Conservation (phyloP, 352 stramenopile genomes). For the Phytophthora boehmeriae region DNA sequence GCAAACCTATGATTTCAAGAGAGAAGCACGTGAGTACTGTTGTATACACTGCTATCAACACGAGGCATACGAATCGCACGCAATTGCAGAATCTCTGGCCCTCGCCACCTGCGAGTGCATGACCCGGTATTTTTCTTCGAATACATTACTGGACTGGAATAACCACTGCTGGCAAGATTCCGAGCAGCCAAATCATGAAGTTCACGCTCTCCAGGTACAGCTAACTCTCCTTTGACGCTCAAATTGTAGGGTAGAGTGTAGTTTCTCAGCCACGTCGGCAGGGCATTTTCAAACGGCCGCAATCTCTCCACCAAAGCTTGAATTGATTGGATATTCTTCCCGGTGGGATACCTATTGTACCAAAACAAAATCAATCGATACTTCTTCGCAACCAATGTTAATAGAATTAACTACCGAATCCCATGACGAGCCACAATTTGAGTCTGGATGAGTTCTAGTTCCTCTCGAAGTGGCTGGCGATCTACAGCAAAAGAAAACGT, state of each 20-base stretch:
- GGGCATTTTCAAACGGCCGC: slow-evolving; percentile 31
- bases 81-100: slow-evolving; percentile 60
- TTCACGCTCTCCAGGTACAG: slow-evolving; percentile 39
- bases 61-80: slow-evolving; percentile 33
- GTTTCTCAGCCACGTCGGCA: slow-evolving; percentile 64
- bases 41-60: background rate
- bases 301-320: slow-evolving; percentile 47
- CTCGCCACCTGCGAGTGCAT: slow-evolving; percentile 59
- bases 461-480: slow-evolving; percentile 9
- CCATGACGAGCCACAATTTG: slow-evolving; percentile 70
- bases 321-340: slow-evolving; percentile 56
- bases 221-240: slow-evolving; percentile 51
- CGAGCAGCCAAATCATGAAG: slow-evolving; percentile 42
- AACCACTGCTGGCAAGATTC: slow-evolving; percentile 24
- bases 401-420: slow-evolving; percentile 44
- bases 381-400: background rate
- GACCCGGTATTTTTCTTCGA: slow-evolving; percentile 45
- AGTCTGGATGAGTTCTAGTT: slow-evolving; percentile 61
- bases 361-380: background rate
- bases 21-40: background rate
- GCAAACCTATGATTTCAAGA: slow-evolving; percentile 42
- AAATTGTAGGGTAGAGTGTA: slow-evolving; percentile 77
- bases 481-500: background rate
- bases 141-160: slow-evolving; percentile 34
- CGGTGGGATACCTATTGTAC: slow-evolving; percentile 53